A percentile compares a stretch with the other conserved stretches of the same genome.
These are phyloP conservation scores for Alternaria sp. DNA, from an alignment of 2,329 filamentous ascomycete species.

Conservation along the genomic window DNA sequence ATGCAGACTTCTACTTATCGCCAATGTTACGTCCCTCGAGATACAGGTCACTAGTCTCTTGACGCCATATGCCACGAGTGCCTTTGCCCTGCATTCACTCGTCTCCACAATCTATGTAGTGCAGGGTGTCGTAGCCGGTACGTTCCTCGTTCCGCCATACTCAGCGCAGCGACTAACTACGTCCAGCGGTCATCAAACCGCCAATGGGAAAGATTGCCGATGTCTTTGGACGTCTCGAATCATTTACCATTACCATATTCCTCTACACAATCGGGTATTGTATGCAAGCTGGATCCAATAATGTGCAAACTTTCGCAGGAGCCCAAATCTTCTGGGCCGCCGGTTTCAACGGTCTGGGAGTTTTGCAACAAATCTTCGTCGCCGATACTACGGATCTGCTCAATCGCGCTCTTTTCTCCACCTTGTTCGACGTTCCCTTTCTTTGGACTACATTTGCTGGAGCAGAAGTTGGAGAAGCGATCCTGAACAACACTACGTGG, in stretches of 20 bases:
- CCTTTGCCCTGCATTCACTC: conserved; percentile 68
- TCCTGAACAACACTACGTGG: conserved; percentile 60
- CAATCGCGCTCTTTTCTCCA: conserved; percentile 66
- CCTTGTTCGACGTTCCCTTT: conserved; percentile 65
- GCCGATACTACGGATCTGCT: conserved; percentile 64
- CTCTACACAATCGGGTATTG: conserved; percentile 64
- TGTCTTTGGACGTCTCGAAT: conserved; percentile 67
- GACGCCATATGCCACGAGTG: conserved; percentile 69
- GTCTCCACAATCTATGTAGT: conserved; percentile 70
- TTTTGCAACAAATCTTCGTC: conserved; percentile 69
- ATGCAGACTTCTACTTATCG: conserved; percentile 59
- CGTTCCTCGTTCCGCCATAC: neutral
- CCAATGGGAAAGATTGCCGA: conserved; percentile 68
- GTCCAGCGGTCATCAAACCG: conserved; percentile 62
- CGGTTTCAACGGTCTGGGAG: conserved; percentile 64
- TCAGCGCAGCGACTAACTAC: neutral
- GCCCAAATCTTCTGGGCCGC: conserved; percentile 68
- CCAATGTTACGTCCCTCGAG: conserved; percentile 71
- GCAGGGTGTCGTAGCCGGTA: conserved; percentile 63
- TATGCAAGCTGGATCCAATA: conserved; percentile 62
- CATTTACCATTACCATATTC: conserved; percentile 61
- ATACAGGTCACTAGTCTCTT: conserved; percentile 67
- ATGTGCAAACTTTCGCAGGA: conserved; percentile 59
- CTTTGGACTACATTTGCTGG: conserved; percentile 68
- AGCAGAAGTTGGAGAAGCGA: conserved; percentile 56